phyloP scores from a whole-genome alignment of 176 grass and related monocot genomes.

The Musa acuminata region DNA sequence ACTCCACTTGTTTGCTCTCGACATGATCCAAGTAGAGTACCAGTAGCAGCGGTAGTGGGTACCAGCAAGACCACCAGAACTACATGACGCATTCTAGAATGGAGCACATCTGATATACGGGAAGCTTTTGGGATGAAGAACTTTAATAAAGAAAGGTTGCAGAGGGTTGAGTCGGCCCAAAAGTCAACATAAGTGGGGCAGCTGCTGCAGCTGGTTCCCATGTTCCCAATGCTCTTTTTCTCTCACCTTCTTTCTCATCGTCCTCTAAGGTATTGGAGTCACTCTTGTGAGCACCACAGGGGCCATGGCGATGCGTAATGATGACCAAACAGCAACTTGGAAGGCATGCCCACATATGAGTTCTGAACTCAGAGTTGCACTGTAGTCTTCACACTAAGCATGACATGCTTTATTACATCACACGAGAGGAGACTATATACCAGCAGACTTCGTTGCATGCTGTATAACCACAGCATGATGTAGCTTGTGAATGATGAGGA shows the following conservation, averaged over 20 bases:
- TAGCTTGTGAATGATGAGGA: no score
- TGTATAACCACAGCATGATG: no score
- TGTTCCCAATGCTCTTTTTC: constrained; percentile 20
- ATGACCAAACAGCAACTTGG: background rate
- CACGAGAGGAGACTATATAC: no score
- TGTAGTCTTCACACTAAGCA: background rate
- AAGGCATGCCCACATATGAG: background rate
- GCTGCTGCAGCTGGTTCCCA: constrained; percentile 24
- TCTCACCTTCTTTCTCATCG: constrained; percentile 22
- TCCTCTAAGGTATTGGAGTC: background rate
- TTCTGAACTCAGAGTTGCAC: background rate
- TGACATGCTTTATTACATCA: background rate
- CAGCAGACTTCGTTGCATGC: no score
- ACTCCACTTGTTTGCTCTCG: background rate
- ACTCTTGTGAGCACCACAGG: background rate
- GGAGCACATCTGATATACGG: background rate
- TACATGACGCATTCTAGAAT: background rate
- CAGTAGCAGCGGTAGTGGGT: background rate
- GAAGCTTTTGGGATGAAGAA: background rate
- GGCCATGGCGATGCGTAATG: background rate
- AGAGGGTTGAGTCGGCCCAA: background rate
- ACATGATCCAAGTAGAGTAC: background rate
- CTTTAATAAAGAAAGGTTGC: background rate
- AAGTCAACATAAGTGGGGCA: constrained; percentile 14
- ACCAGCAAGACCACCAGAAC: constrained; percentile 2